phyloP scores from a whole-genome alignment of 192 early-diverging fungal genomes.

The Coemansia sp. region DNA sequence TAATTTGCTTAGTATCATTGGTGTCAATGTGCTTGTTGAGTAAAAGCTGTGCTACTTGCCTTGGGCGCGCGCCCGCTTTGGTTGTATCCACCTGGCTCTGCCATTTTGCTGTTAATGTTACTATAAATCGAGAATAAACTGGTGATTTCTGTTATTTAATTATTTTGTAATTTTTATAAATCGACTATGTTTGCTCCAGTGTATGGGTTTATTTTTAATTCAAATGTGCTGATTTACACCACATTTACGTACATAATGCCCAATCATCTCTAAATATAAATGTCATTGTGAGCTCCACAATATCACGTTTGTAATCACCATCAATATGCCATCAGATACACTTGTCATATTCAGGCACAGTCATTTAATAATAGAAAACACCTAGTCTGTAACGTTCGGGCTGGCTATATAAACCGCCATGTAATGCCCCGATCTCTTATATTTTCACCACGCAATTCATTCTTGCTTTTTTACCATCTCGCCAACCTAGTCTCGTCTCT shows the following conservation, averaged over 20 bases:
- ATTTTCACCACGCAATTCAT: not conserved
- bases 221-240: no score
- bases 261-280: not conserved
- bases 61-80: constrained; percentile 39
- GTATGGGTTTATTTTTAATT: not conserved
- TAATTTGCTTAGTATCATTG: constrained; percentile 6
- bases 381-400: no score
- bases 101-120: not conserved
- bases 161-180: not conserved
- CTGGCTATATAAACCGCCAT: no score
- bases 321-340: constrained; percentile 1
- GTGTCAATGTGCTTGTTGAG: not conserved
- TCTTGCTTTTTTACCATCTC: no score
- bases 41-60: constrained; percentile 5
- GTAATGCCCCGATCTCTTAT: no score
- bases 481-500: no score
- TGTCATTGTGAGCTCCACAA: no score
- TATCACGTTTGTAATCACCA: no score
- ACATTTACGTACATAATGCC: no score
- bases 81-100: constrained; percentile 40
- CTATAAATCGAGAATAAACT: not conserved
- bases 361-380: not conserved
- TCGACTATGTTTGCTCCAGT: not conserved
- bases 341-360: not conserved
- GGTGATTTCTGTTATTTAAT: not conserved